Evolutionary conservation across 2,329 filamentous ascomycete species (phyloP).

Genomic region (Cyphellophora attinorum): DNA sequence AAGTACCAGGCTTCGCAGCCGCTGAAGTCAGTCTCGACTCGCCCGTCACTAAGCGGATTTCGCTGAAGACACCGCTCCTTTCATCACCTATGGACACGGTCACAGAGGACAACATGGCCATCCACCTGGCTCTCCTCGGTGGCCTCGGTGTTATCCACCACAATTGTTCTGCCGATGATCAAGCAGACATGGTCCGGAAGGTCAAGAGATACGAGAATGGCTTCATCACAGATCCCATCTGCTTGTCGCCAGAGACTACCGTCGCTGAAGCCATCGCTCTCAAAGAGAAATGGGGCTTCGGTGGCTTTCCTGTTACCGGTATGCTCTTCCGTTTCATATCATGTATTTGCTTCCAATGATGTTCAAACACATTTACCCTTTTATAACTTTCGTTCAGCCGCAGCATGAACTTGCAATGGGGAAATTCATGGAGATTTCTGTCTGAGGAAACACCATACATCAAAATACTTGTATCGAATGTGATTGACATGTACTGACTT

Average conservation of each 20-base stretch:
- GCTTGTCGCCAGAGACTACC: slow-evolving; percentile 78
- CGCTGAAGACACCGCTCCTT: slow-evolving; percentile 90
- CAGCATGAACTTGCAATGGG: slow-evolving; percentile 81
- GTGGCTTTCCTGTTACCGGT: slow-evolving; percentile 98
- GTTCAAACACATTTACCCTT: slow-evolving; percentile 52
- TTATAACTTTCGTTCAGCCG: slow-evolving; percentile 99
- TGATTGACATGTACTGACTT: slow-evolving; percentile 7
- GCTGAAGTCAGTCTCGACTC: slow-evolving; percentile 81
- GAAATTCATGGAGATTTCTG: slow-evolving; percentile 68
- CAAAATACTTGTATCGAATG: slow-evolving; percentile 15
- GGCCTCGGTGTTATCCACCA: slow-evolving; percentile 83
- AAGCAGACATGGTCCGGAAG: slow-evolving; percentile 98
- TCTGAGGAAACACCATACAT: slow-evolving; percentile 38
- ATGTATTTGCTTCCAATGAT: slow-evolving; percentile 50
- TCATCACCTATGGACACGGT: slow-evolving; percentile 99
- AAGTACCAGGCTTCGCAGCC: slow-evolving; percentile 66
- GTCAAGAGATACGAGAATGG: slow-evolving; percentile 99
- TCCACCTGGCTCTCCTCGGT: slow-evolving; percentile 60
- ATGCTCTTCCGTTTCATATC: slow-evolving; percentile 36
- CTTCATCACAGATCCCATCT: slow-evolving; percentile 92
- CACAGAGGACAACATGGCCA: slow-evolving; percentile 98
- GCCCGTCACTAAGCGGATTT: slow-evolving; percentile 88
- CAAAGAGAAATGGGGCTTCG: slow-evolving; percentile 98
- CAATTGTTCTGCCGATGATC: slow-evolving; percentile 95
- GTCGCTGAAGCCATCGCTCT: slow-evolving; percentile 83